Evolutionary conservation across 2,329 filamentous ascomycete species (phyloP), one percentile per base, ranked within the genome.

Genomic region (Elsinoe ampelina): DNA sequence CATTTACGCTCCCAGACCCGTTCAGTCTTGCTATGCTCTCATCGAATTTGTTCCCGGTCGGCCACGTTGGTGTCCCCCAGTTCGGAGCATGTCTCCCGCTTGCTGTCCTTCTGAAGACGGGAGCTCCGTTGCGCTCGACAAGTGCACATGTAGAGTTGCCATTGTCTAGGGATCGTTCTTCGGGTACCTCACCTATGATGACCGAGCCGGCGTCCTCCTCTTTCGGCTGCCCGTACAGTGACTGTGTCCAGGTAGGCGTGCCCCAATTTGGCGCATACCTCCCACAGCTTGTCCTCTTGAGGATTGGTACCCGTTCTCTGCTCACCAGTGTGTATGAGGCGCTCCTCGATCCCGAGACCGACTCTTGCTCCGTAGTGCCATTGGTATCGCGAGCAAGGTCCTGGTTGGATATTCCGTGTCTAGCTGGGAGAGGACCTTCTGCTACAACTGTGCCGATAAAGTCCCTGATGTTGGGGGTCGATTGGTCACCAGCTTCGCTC

Each of bases 261-360:
- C 32, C 34, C 48, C 48, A 52, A 13, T 39, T 52, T 13, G 48
- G 48, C 48, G 48, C 48, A 15, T 52, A 20, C 13, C 48, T 36
- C 2, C 48, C 48, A 39, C 48, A 39, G 34, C 48, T 52, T 12
- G 48, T 38, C 7, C 48, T 12, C 48, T 52, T 52, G 3, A 52
- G 12, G 11, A 52, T 35, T 8, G 32, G 34, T 15, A 34, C 7
- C 17, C 32, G 5, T 8, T 52, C 35, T 11, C 48, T 52, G 15
- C 48, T 15, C 2, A 19, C 34, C 15, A 52, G 11, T 11, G 32
- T 19, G 19, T 26, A 38, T 7, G 48, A 52, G 15, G n/a, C 17
- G 34, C 17, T 26, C 35, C 32, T 52, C 10, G 12, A n/a, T 20
- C 20, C 19, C 17, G 19, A 22, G 20, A 11, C 41, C 26, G 19